A percentile compares a stretch with the other conserved stretches of the same genome.
Evolutionary conservation across 2,329 filamentous ascomycete genomes (phyloP).

Genomic region (Pseudogymnoascus sp.): DNA sequence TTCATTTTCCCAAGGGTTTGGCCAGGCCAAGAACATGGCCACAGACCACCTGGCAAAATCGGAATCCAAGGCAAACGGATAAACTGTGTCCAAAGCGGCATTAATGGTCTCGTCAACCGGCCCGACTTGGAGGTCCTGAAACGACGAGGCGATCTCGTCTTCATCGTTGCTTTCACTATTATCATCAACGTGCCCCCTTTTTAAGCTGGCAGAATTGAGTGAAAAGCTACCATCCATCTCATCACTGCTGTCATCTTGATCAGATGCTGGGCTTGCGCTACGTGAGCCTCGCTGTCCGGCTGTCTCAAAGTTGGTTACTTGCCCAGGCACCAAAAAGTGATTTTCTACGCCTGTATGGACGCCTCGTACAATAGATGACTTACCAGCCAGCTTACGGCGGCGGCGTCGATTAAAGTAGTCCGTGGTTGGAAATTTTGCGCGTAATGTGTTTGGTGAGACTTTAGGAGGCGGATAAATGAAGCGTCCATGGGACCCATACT

Average conservation of each 20-base stretch:
- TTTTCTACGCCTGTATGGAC: not conserved
- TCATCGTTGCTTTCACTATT: constrained; percentile 14
- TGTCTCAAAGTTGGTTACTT: constrained; percentile 20
- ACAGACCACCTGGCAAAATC: constrained; percentile 35
- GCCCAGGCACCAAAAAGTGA: not conserved
- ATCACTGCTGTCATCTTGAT: constrained; percentile 46
- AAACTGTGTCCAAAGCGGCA: constrained; percentile 20
- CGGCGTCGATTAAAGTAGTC: constrained; percentile 20
- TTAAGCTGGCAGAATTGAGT: constrained; percentile 36
- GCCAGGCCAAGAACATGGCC: constrained; percentile 49
- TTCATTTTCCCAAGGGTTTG: constrained; percentile 39
- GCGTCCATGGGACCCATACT: constrained; percentile 25
- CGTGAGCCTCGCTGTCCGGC: constrained; percentile 38
- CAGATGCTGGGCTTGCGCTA: constrained; percentile 44
- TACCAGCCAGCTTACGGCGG: not conserved
- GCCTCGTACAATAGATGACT: not conserved
- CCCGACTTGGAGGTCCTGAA: constrained; percentile 24
- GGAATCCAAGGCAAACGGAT: constrained; percentile 24
- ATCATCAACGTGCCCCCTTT: constrained; percentile 26
- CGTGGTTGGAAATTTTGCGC: constrained; percentile 21
- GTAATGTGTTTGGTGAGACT: not conserved
- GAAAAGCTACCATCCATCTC: constrained; percentile 42
- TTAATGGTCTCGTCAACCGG: constrained; percentile 13
- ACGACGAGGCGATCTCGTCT: constrained; percentile 26
- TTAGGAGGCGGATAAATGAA: constrained; percentile 17